Evolutionary conservation across 352 stramenopile species (phyloP), one percentile per base, ranked within the genome.

Genomic region (Phytophthora quininea): DNA sequence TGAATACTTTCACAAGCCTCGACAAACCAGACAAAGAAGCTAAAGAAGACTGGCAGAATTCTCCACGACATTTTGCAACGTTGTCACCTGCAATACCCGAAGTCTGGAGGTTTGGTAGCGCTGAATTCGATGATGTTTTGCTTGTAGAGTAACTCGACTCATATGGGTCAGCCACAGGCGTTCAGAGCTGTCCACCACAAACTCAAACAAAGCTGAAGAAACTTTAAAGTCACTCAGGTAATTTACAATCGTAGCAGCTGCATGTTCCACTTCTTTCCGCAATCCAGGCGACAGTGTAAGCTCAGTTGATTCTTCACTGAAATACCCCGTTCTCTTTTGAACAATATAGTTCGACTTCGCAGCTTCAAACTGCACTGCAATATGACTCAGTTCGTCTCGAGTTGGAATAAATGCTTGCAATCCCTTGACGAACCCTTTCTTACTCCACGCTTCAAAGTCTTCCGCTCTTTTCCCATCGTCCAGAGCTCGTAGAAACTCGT

Each of bases 1-100:
- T 6, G 47, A 62, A n/a, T 15, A 29, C 11, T 29, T 62, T 52
- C 10, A 70, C 3, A 5, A 72, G 10, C 24, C 38, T 58, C 24
- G 43, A 71, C 7, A 92, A 58, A 10, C 84, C 84, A 19, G 69
- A 35, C 0, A 92, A 49, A 1, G 68, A 62, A n/a, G 60, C 50
- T 14, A 82, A 60, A 8, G 68, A 29, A 2, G 69, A 57, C 35
- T 68, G 62, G 32, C 86, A 95, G 58, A 95, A 95, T 42, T 92
- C 83, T 8, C 86, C 84, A 6, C 76, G 79, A 55, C 86, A 95
- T 46, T 82, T 90, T 3, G 12, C 57, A 7, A 47, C 29, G 53
- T 11, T 43, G 30, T 69, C 58, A 2, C 10, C 49, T 33, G 3
- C n/a, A 54, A 1, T 42, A 15, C 52, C 42, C 27, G 32, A 31